A percentile compares a stretch with the other conserved stretches of the same genome.
Evolutionary conservation across 371 early-diverging fungal species (phyloP).

Genomic region (Mucor circinelloides): DNA sequence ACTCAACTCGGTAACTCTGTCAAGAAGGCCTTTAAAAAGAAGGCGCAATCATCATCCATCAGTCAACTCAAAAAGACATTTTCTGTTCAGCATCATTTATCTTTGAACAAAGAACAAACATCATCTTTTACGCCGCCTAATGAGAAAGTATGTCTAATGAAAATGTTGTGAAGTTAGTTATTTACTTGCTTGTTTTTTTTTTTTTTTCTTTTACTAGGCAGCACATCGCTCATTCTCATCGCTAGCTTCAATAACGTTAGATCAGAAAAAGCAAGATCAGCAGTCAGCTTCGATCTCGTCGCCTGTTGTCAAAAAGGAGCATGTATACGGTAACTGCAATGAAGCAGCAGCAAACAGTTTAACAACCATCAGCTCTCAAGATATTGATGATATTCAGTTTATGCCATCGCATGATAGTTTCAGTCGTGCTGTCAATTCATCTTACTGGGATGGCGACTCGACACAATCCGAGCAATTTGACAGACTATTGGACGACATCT

Average conservation of each 20-base stretch:
- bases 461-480: slow-evolving; percentile 24
- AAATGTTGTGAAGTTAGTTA: neutral
- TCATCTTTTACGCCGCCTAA: neutral
- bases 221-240: neutral
- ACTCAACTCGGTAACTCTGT: slow-evolving; percentile 12
- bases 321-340: neutral
- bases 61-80: slow-evolving; percentile 16
- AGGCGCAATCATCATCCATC: slow-evolving; percentile 7
- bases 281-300: neutral
- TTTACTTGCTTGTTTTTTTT: neutral
- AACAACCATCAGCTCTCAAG: neutral
- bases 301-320: neutral
- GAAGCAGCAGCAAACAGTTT: neutral
- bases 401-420: neutral
- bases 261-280: neutral
- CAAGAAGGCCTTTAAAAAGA: slow-evolving; percentile 15
- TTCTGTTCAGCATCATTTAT: slow-evolving; percentile 11
- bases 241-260: neutral
- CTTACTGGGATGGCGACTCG: slow-evolving; percentile 15
- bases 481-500: slow-evolving; percentile 21
- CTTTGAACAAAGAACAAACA: neutral
- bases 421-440: neutral
- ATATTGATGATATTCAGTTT: neutral
- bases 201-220: neutral
- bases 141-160: neutral